phyloP scores from a whole-genome alignment of 345 rosid species.

The Arabis alpina region DNA sequence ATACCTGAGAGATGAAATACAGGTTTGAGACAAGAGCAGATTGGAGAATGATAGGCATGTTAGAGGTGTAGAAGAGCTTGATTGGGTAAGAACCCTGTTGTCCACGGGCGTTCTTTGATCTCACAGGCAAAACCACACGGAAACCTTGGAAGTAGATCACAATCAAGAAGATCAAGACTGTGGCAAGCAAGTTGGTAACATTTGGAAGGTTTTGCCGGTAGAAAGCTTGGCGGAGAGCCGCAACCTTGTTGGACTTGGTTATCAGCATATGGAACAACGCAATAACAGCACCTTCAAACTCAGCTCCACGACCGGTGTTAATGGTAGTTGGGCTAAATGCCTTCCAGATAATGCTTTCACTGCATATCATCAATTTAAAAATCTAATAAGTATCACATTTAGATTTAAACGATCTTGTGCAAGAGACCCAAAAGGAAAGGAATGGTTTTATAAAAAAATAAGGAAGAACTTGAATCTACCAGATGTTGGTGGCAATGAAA shows the following conservation, averaged over 20 bases:
- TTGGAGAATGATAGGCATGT: conserved; percentile 90
- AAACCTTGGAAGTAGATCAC: conserved; percentile 95
- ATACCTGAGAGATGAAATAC: conserved; percentile 89
- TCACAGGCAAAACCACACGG: conserved; percentile 87
- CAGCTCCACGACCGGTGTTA: conserved; percentile 89
- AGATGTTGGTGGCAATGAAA: conserved; percentile 89
- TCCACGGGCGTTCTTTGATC: conserved; percentile 93
- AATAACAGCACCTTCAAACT: conserved; percentile 92
- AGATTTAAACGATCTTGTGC: neutral
- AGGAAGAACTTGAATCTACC: conserved; percentile 48
- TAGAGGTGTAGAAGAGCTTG: conserved; percentile 87
- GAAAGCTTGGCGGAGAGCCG: conserved; percentile 82
- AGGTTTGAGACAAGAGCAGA: conserved; percentile 84
- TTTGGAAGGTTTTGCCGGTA: conserved; percentile 91
- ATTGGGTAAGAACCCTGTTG: conserved; percentile 93
- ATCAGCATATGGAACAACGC: conserved; percentile 82
- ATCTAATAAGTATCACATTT: neutral
- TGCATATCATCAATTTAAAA: conserved; percentile 25
- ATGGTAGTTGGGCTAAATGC: conserved; percentile 91
- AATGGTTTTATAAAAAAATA: neutral
- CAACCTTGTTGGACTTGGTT: conserved; percentile 76
- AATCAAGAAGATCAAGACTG: conserved; percentile 76
- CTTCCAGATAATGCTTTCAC: conserved; percentile 88
- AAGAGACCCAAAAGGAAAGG: neutral
- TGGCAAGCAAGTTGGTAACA: conserved; percentile 84